Percentiles rank a stretch among this genome's conserved stretches.
These are phyloP conservation scores for Nakazawaea holstii DNA, from an alignment of 805 yeast species.

Conservation along the genomic window DNA sequence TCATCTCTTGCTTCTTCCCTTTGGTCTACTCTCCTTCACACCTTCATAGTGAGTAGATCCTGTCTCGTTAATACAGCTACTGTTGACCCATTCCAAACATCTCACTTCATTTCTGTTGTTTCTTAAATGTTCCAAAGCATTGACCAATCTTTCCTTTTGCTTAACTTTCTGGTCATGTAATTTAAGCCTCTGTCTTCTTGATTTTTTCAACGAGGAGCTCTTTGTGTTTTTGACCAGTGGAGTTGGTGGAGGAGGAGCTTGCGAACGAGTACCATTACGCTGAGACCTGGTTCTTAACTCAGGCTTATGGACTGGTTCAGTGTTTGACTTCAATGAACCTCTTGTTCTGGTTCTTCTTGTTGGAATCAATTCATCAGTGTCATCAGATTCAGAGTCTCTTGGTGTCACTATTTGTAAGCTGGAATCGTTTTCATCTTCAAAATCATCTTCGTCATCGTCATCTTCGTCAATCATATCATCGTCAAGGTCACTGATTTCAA, in stretches of 20 bases:
- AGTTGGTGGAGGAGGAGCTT: background rate
- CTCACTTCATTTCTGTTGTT: constrained; percentile 37
- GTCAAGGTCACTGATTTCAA: constrained; percentile 29
- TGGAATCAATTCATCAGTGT: constrained; percentile 2
- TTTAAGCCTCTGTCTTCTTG: constrained; percentile 23
- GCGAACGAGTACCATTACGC: background rate
- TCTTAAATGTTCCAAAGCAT: constrained; percentile 26
- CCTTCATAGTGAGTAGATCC: constrained; percentile 58
- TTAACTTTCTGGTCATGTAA: constrained; percentile 27
- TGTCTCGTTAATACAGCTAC: constrained; percentile 44
- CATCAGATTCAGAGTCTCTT: constrained; percentile 16
- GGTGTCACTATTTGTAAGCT: constrained; percentile 18
- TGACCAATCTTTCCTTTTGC: constrained; percentile 19
- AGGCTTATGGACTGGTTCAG: constrained; percentile 15
- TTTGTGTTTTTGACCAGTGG: constrained; percentile 16
- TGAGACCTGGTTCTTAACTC: constrained; percentile 11
- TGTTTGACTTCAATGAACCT: constrained; percentile 19
- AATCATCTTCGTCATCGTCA: constrained; percentile 9
- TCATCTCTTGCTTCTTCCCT: constrained; percentile 13
- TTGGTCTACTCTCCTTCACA: constrained; percentile 16
- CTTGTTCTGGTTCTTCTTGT: constrained; percentile 9
- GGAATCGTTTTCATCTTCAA: constrained; percentile 11
- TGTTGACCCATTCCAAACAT: constrained; percentile 59
- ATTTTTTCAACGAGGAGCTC: constrained; percentile 24
- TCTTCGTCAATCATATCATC: constrained; percentile 15